phyloP scores from a whole-genome alignment of 352 stramenopile species.

The Phytophthora boehmeriae region DNA sequence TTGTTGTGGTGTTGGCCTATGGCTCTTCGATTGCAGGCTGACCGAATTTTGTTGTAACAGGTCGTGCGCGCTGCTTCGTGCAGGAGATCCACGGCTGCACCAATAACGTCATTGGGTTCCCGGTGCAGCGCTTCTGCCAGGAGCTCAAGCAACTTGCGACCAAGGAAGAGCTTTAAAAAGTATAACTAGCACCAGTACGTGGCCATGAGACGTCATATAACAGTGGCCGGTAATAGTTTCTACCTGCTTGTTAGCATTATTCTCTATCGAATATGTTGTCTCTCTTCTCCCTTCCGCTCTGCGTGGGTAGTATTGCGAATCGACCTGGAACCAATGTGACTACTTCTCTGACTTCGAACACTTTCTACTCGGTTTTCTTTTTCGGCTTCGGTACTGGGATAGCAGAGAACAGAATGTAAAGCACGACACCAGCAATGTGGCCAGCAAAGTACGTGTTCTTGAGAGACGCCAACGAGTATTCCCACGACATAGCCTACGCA shows the following conservation, averaged over 20 bases:
- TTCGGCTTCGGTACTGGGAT: constrained; percentile 58
- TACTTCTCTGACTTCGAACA: constrained; percentile 7
- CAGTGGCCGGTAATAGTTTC: constrained; percentile 1
- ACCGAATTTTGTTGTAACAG: constrained; percentile 10
- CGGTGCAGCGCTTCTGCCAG: constrained; percentile 77
- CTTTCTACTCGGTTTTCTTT: constrained; percentile 61
- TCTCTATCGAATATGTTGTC: constrained; percentile 26
- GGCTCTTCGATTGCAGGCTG: too few species aligned
- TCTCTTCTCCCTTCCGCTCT: constrained; percentile 8
- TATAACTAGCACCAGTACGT: too few species aligned
- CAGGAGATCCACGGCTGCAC: constrained; percentile 82
- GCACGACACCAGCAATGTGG: constrained; percentile 66
- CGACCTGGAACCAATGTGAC: constrained; percentile 17
- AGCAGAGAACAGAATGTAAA: constrained; percentile 75
- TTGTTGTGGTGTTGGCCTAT: constrained; percentile 1
- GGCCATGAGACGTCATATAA: neutral
- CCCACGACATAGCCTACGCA: constrained; percentile 65
- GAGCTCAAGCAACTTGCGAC: constrained; percentile 57
- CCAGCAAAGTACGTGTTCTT: constrained; percentile 76
- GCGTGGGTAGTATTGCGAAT: constrained; percentile 3
- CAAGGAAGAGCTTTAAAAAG: constrained; percentile 44
- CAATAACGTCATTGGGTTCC: constrained; percentile 93
- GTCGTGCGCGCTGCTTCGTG: constrained; percentile 81
- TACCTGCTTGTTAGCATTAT: constrained; percentile 22
- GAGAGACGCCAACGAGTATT: constrained; percentile 63